These are phyloP conservation scores for Rosellinia necatrix DNA, from an alignment of 2,329 filamentous ascomycete genomes.

Conservation along the genomic window DNA sequence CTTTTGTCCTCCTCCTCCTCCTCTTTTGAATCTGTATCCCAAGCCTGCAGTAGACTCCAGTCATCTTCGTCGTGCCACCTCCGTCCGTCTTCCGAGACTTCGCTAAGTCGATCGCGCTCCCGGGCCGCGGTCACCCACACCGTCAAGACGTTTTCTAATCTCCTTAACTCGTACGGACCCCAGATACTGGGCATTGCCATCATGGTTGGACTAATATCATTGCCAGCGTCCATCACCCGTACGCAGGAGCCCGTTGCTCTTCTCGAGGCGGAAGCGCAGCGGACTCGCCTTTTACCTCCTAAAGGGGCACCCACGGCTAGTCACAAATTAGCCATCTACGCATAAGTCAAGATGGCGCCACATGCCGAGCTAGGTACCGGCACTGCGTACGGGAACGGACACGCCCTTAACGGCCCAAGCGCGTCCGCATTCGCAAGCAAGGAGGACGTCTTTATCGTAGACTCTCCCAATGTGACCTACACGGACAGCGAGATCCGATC, in stretches of 20 bases:
- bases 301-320: slow-evolving; percentile 47
- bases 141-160: slow-evolving; percentile 98
- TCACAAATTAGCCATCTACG: slow-evolving; percentile 20
- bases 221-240: slow-evolving; percentile 86
- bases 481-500: slow-evolving; percentile 85
- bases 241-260: slow-evolving; percentile 94
- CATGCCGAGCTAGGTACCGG: slow-evolving; percentile 71
- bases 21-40: neutral
- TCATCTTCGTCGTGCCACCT: neutral
- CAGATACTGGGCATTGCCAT: slow-evolving; percentile 9
- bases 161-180: slow-evolving; percentile 84
- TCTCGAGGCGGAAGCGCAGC: slow-evolving; percentile 77
- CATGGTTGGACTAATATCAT: slow-evolving; percentile 23
- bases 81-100: slow-evolving; percentile 3
- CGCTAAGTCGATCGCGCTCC: slow-evolving; percentile 56
- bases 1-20: neutral
- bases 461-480: slow-evolving; percentile 92
- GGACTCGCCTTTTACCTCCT: slow-evolving; percentile 65
- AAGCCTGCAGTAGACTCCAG: slow-evolving; percentile 4
- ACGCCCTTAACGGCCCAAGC: slow-evolving; percentile 43
- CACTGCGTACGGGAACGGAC: slow-evolving; percentile 66
- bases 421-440: slow-evolving; percentile 39
- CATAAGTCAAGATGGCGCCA: slow-evolving; percentile 77
- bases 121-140: slow-evolving; percentile 63
- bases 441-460: slow-evolving; percentile 77